These are phyloP conservation scores for Bruguiera parviflora DNA, from an alignment of 345 rosid genomes.

Conservation along the genomic window DNA sequence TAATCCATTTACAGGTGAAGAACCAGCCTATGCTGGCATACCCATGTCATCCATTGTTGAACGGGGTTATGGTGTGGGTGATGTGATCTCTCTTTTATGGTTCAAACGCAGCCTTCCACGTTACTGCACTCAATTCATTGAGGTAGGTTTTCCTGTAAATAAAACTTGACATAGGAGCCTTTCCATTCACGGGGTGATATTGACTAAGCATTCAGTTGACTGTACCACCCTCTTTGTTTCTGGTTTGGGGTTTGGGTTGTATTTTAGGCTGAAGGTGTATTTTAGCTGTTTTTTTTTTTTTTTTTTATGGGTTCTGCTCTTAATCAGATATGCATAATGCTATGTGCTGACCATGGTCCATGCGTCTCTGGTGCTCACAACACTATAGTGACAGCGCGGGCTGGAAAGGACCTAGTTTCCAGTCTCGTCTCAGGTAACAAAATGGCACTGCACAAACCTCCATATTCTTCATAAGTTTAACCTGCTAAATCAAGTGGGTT, in stretches of 20 bases:
- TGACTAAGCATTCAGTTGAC: no score
- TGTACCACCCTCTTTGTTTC: background rate
- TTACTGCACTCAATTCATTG: constrained; percentile 87
- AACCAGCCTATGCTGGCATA: constrained; percentile 97
- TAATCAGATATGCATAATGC: constrained; percentile 87
- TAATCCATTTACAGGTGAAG: constrained; percentile 60
- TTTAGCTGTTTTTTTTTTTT: background rate
- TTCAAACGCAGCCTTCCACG: constrained; percentile 97
- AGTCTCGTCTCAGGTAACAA: constrained; percentile 81
- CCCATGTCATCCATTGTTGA: constrained; percentile 98
- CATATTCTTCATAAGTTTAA: no score
- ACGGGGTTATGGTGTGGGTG: constrained; percentile 90
- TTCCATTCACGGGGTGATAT: background rate
- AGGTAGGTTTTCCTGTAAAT: constrained; percentile 42
- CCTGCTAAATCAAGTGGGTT: background rate
- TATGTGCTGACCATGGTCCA: constrained; percentile 97
- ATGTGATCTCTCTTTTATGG: constrained; percentile 94
- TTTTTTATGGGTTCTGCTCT: constrained; percentile 3
- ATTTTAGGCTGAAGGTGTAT: constrained; percentile 3
- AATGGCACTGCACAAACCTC: background rate
- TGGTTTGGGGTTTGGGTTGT: background rate
- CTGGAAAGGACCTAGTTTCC: constrained; percentile 98
- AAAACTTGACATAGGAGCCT: background rate
- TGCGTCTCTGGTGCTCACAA: constrained; percentile 98
- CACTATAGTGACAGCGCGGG: constrained; percentile 93